Conservation (phyloP, 2,329 filamentous ascomycete species). For the Nothopassalora personata region DNA sequence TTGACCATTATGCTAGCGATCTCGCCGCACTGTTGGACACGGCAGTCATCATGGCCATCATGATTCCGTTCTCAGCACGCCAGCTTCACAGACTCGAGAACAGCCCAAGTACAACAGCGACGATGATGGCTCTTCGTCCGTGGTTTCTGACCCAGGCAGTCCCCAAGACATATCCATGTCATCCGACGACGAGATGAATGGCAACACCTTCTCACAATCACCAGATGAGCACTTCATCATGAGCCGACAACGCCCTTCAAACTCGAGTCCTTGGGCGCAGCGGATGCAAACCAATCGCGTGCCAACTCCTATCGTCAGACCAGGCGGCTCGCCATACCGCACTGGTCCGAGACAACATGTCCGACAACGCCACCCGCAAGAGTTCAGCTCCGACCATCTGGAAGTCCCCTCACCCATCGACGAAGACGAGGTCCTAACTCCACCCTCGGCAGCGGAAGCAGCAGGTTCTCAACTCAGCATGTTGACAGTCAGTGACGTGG, state of each 20-base stretch:
- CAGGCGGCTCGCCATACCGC: slow-evolving; percentile 18
- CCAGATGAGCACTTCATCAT: slow-evolving; percentile 13
- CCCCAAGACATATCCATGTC: slow-evolving; percentile 26
- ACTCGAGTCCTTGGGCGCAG: slow-evolving; percentile 19
- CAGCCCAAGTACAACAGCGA: slow-evolving; percentile 30
- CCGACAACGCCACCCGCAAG: slow-evolving; percentile 30
- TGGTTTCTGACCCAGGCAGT: slow-evolving; percentile 31
- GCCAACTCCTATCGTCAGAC: slow-evolving; percentile 23
- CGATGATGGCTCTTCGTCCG: slow-evolving; percentile 27
- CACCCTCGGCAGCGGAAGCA: slow-evolving; percentile 30
- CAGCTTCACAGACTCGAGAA: slow-evolving; percentile 14
- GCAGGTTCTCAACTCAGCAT: slow-evolving; percentile 33
- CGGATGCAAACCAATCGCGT: slow-evolving; percentile 22
- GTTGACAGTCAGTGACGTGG: slow-evolving; percentile 34
- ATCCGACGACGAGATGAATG: slow-evolving; percentile 26
- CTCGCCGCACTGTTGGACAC: slow-evolving; percentile 17
- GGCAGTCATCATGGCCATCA: slow-evolving; percentile 15
- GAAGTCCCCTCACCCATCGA: slow-evolving; percentile 33
- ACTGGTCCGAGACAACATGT: slow-evolving; percentile 23
- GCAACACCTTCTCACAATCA: slow-evolving; percentile 20
- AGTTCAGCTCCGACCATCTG: slow-evolving; percentile 27
- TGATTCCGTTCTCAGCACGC: slow-evolving; percentile 29
- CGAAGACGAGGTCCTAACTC: slow-evolving; percentile 34
- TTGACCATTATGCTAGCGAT: slow-evolving; percentile 12
- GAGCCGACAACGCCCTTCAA: slow-evolving; percentile 4